phyloP scores from a whole-genome alignment of 768 basidiomycete species.

The Psilocybe subaeruginosa region DNA sequence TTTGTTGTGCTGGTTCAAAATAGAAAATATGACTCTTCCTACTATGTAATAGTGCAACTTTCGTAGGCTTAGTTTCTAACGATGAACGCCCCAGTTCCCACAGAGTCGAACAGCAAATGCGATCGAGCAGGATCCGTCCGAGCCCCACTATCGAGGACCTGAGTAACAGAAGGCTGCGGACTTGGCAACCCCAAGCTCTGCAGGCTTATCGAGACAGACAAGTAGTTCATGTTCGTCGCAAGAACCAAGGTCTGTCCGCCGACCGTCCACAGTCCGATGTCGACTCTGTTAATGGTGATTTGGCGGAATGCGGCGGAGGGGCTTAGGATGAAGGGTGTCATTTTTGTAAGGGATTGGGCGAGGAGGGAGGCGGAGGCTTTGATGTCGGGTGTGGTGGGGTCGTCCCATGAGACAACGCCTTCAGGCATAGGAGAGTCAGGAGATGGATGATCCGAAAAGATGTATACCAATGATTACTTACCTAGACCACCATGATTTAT shows the following conservation, averaged over 20 bases:
- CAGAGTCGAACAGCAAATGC: slow-evolving; percentile 37
- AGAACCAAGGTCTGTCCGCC: slow-evolving; percentile 46
- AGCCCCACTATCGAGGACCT: slow-evolving; percentile 42
- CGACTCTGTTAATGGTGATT: slow-evolving; percentile 42
- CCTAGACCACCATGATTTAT: slow-evolving; percentile 66
- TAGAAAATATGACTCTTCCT: no score
- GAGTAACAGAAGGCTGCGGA: slow-evolving; percentile 17
- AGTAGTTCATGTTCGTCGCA: slow-evolving; percentile 53
- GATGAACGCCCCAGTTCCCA: slow-evolving; percentile 45
- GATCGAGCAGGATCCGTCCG: slow-evolving; percentile 24
- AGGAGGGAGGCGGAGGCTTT: slow-evolving; percentile 53
- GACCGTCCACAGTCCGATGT: slow-evolving; percentile 54
- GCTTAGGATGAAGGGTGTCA: slow-evolving; percentile 50
- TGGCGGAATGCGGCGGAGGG: slow-evolving; percentile 43
- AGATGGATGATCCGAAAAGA: neutral
- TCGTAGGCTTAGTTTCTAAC: slow-evolving; percentile 12
- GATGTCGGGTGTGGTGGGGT: slow-evolving; percentile 56
- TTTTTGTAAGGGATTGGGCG: slow-evolving; percentile 45
- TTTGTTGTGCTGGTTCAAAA: no score
- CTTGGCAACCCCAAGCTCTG: slow-evolving; percentile 29
- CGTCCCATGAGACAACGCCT: slow-evolving; percentile 56
- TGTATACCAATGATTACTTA: neutral
- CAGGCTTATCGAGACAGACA: slow-evolving; percentile 33
- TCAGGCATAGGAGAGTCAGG: neutral
- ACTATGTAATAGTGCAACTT: no score